These are phyloP conservation scores for Stipa capillata DNA, from an alignment of 176 grass and related monocot species.

Conservation along the genomic window DNA sequence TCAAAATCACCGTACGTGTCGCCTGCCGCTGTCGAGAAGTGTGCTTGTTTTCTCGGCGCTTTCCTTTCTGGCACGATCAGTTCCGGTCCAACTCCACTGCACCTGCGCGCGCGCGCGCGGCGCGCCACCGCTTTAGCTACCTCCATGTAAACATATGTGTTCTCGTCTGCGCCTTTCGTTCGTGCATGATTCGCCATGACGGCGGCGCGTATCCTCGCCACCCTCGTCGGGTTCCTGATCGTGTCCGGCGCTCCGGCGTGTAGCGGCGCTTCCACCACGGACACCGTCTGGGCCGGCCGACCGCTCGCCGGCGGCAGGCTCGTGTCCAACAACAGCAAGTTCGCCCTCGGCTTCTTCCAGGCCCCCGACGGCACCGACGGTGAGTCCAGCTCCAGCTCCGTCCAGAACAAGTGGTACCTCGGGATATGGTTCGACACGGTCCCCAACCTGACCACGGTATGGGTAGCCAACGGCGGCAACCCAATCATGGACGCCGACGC, in stretches of 20 bases:
- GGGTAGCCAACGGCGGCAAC: constrained; percentile 26
- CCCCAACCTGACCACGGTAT: constrained; percentile 14
- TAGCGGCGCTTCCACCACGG: background rate
- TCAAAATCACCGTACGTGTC: too few relatives aligned
- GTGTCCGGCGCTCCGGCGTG: background rate
- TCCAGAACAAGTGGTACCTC: constrained; percentile 30
- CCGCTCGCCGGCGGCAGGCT: background rate
- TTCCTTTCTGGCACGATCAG: too few relatives aligned
- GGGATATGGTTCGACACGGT: constrained; percentile 43
- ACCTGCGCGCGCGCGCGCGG: too few relatives aligned
- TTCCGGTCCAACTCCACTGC: too few relatives aligned
- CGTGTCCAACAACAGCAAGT: constrained; percentile 31
- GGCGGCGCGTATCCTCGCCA: background rate
- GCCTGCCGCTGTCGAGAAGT: too few relatives aligned
- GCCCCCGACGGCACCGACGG: background rate
- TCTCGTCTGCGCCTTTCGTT: background rate
- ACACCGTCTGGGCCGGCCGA: background rate
- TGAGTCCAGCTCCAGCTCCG: too few relatives aligned
- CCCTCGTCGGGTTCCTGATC: background rate
- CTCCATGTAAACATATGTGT: too few relatives aligned
- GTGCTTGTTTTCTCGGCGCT: too few relatives aligned
- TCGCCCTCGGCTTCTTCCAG: constrained; percentile 46
- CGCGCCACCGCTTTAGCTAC: too few relatives aligned
- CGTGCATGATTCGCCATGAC: background rate
- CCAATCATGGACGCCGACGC: constrained; percentile 4